A percentile compares a stretch with the other conserved stretches of the same genome.
These are phyloP conservation scores for Fusarium sterilihyphosum DNA, from an alignment of 2,329 filamentous ascomycete genomes.

Conservation along the genomic window DNA sequence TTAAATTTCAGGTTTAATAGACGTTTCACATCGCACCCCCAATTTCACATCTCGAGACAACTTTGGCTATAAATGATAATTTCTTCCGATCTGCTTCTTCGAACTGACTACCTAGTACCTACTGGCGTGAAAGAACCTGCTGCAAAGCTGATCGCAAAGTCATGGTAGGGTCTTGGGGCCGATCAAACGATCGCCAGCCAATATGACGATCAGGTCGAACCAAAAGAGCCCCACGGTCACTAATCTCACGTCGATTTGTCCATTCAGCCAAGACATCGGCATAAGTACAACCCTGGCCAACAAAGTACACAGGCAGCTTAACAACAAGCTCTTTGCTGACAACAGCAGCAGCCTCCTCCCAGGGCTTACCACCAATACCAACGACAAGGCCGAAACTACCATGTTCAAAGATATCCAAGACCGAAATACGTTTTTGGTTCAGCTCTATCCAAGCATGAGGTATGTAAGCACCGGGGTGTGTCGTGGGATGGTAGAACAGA, in stretches of 20 bases:
- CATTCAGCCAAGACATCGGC: conserved; percentile 71
- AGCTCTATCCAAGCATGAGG: conserved; percentile 71
- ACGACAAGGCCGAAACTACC: conserved; percentile 61
- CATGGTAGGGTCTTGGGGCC: conserved; percentile 2
- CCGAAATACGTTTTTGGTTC: conserved; percentile 58
- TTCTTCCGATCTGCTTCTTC: too few relatives aligned
- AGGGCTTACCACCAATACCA: conserved; percentile 65
- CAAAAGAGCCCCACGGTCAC: conserved; percentile 68
- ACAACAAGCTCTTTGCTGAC: conserved; percentile 55
- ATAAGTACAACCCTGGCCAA: conserved; percentile 68
- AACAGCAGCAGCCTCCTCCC: conserved; percentile 59
- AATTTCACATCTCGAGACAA: neutral
- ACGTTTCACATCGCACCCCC: neutral
- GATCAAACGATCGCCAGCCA: conserved; percentile 56
- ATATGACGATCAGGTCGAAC: conserved; percentile 69
- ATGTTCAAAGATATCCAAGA: conserved; percentile 68
- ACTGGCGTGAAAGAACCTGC: neutral
- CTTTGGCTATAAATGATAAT: neutral
- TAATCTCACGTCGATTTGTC: conserved; percentile 61
- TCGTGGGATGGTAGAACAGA: conserved; percentile 57
- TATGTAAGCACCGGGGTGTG: conserved; percentile 67
- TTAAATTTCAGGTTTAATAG: neutral
- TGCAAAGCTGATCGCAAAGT: conserved; percentile 3
- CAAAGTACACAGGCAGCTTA: conserved; percentile 58
- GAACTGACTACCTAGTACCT: neutral